Conservation (phyloP, 2,329 filamentous ascomycete species). For the Sporothrix pallida region DNA sequence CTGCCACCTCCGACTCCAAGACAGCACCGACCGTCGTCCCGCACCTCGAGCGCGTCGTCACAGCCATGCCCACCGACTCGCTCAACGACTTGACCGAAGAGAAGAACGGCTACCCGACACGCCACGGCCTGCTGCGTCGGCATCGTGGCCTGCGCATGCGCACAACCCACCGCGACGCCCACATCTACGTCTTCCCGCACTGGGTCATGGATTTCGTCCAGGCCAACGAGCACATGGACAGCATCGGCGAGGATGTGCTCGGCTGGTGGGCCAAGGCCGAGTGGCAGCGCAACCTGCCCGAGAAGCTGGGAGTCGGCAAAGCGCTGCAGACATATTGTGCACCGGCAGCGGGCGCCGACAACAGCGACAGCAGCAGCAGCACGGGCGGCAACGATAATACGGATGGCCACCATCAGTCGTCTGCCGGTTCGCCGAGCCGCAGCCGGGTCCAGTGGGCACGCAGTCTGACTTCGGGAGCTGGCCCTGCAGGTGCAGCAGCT, state of each 20-base stretch:
- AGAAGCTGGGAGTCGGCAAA: conserved; percentile 75
- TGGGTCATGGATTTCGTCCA: conserved; percentile 88
- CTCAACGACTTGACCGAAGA: conserved; percentile 82
- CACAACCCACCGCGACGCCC: conserved; percentile 84
- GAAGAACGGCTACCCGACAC: conserved; percentile 72
- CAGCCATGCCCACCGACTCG: conserved; percentile 86
- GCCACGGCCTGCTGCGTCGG: conserved; percentile 75
- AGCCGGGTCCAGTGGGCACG: conserved; percentile 19
- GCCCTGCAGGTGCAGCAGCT: neutral
- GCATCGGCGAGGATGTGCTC: conserved; percentile 86
- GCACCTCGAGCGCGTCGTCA: conserved; percentile 77
- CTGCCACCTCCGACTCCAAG: conserved; percentile 47
- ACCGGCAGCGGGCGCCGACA: conserved; percentile 41
- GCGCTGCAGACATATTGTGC: conserved; percentile 55
- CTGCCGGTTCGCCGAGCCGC: neutral
- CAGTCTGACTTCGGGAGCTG: neutral
- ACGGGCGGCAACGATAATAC: conserved; percentile 41
- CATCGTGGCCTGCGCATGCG: conserved; percentile 80
- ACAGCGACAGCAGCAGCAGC: conserved; percentile 39
- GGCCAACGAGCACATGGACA: conserved; percentile 81
- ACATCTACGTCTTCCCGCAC: conserved; percentile 91
- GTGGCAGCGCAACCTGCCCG: conserved; percentile 82
- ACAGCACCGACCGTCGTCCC: conserved; percentile 61
- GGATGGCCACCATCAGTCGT: neutral
- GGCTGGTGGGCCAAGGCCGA: conserved; percentile 95